Conservation (phyloP, 2,329 filamentous ascomycete genomes). For the Meredithiella fracta region DNA sequence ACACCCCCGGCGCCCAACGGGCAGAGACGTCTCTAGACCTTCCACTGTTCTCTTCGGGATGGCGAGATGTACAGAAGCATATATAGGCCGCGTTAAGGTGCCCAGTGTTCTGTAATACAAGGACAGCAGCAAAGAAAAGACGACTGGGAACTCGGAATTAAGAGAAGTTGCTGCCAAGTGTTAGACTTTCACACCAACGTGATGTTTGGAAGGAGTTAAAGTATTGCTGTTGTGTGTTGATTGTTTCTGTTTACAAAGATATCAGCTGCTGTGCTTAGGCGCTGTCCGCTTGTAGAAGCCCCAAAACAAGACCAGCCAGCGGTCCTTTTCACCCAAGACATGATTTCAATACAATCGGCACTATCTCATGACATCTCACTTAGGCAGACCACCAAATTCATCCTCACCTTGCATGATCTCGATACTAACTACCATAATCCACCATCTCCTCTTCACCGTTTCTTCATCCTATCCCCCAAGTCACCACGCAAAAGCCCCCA, state of each 20-base stretch:
- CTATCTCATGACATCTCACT: too few relatives aligned
- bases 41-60: too few relatives aligned
- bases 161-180: background rate
- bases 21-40: background rate
- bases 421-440: too few relatives aligned
- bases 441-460: too few relatives aligned
- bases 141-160: background rate
- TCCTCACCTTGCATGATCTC: too few relatives aligned
- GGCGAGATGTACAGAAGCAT: too few relatives aligned
- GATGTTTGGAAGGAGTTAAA: background rate
- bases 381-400: too few relatives aligned
- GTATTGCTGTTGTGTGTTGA: background rate
- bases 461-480: too few relatives aligned
- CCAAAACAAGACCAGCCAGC: background rate
- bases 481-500: too few relatives aligned
- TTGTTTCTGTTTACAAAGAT: background rate
- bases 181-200: background rate
- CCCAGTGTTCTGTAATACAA: too few relatives aligned
- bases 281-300: background rate
- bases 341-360: too few relatives aligned
- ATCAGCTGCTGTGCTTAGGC: background rate
- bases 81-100: background rate
- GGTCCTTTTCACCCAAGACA: background rate
- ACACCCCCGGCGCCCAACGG: background rate
- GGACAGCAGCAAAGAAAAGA: background rate